Conservation (phyloP, 306 rosid species). For the Carpinus viminea region DNA sequence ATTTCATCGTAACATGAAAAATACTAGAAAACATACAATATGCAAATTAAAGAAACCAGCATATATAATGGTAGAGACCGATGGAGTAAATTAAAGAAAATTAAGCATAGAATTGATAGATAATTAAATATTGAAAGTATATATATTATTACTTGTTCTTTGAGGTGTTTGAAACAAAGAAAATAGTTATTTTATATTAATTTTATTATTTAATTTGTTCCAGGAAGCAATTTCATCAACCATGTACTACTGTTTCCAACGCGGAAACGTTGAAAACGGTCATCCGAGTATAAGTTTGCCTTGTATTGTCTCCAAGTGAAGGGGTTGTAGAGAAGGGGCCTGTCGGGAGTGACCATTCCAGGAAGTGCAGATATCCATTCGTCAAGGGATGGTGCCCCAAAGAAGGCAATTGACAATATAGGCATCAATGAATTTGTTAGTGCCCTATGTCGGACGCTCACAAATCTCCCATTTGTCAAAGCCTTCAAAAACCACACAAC, state of each 20-base stretch:
- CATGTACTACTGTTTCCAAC: no score
- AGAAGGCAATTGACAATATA: slow-evolving; percentile 68
- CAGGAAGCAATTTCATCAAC: no score
- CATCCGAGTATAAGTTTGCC: slow-evolving; percentile 59
- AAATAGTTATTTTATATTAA: no score
- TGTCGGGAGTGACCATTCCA: slow-evolving; percentile 48
- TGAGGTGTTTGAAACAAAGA: no score
- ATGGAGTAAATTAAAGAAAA: no score
- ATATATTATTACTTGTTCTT: no score
- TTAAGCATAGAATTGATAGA: no score
- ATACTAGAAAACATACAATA: no score
- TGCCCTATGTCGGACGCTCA: slow-evolving; percentile 76
- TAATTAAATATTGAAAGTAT: no score
- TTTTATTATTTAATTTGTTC: background rate
- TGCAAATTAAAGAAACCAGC: no score
- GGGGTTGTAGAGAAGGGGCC: slow-evolving; percentile 54
- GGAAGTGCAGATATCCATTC: slow-evolving; percentile 48
- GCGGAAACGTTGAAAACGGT: slow-evolving; percentile 51
- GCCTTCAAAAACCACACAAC: slow-evolving; percentile 39
- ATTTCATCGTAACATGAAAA: no score
- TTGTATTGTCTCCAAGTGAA: slow-evolving; percentile 86
- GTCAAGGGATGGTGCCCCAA: slow-evolving; percentile 65
- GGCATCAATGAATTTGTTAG: slow-evolving; percentile 43
- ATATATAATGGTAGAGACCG: no score
- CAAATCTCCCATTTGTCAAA: slow-evolving; percentile 83